Conservation (phyloP, 768 basidiomycete genomes). For the Russula ochroleuca region DNA sequence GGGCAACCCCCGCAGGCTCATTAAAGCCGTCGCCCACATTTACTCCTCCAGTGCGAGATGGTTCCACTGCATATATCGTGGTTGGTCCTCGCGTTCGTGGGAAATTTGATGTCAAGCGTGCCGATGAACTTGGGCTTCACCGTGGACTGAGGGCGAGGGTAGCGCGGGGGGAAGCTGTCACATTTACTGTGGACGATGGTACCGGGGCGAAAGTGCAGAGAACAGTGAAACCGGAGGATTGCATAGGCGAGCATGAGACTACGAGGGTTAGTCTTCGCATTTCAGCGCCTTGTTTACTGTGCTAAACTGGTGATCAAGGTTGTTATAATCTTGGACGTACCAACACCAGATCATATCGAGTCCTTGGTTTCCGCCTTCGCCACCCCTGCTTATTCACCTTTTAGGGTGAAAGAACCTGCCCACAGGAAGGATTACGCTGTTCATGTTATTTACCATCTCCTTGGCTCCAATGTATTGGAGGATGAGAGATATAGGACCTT, state of each 20-base stretch:
- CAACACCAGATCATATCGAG: conserved; percentile 53
- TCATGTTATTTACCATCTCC: conserved; percentile 62
- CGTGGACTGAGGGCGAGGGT: conserved; percentile 58
- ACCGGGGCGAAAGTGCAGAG: conserved; percentile 43
- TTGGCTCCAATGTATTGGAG: conserved; percentile 65
- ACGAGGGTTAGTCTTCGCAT: conserved; percentile 40
- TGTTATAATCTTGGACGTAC: conserved; percentile 67
- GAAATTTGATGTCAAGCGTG: conserved; percentile 69
- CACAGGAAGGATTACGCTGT: conserved; percentile 44
- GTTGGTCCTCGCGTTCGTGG: conserved; percentile 46
- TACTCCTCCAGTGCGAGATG: conserved; percentile 12
- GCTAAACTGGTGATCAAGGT: conserved; percentile 40
- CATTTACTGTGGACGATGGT: conserved; percentile 47
- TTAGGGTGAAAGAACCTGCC: conserved; percentile 43
- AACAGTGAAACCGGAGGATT: conserved; percentile 57
- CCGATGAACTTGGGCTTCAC: conserved; percentile 59
- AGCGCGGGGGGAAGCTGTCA: conserved; percentile 61
- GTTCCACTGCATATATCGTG: conserved; percentile 38
- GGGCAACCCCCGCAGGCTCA: conserved; percentile 14
- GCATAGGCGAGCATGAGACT: conserved; percentile 49
- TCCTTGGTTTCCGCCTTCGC: conserved; percentile 48
- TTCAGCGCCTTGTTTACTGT: background rate
- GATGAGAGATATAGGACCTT: conserved; percentile 66
- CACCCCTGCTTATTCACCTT: conserved; percentile 44
- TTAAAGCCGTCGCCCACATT: conserved; percentile 16